phyloP scores from a whole-genome alignment of 371 early-diverging fungal genomes.

The Lichtheimia ramosa region DNA sequence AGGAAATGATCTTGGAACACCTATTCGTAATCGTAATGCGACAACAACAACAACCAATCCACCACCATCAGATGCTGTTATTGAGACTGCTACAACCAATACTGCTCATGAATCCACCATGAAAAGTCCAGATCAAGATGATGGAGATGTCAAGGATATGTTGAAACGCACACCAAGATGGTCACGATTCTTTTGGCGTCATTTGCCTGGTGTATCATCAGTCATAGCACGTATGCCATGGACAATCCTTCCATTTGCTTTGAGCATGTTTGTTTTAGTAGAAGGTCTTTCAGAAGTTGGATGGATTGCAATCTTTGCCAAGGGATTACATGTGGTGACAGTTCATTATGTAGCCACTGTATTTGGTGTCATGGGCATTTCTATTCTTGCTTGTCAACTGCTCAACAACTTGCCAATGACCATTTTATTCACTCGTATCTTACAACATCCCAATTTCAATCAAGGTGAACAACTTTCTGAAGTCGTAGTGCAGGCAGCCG shows the following conservation, averaged over 20 bases:
- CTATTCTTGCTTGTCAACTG: slow-evolving; percentile 70
- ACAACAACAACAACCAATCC: no score
- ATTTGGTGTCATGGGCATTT: slow-evolving; percentile 61
- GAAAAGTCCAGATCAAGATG: no score
- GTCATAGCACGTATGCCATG: slow-evolving; percentile 72
- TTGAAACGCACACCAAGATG: no score
- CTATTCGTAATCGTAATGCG: no score
- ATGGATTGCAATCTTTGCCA: slow-evolving; percentile 73
- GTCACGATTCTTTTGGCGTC: not conserved
- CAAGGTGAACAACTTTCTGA: slow-evolving; percentile 23
- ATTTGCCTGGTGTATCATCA: slow-evolving; percentile 46
- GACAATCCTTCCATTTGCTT: slow-evolving; percentile 72
- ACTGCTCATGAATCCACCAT: no score
- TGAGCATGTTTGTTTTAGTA: slow-evolving; percentile 84
- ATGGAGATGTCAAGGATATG: no score
- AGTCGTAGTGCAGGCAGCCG: slow-evolving; percentile 56
- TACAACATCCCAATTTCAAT: slow-evolving; percentile 66
- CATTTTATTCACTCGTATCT: slow-evolving; percentile 73
- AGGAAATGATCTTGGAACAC: no score
- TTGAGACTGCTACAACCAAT: no score
- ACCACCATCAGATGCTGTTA: no score
- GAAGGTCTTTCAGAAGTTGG: slow-evolving; percentile 66
- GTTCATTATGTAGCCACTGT: slow-evolving; percentile 60
- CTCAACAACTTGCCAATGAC: slow-evolving; percentile 88
- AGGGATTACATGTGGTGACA: slow-evolving; percentile 52